Evolutionary conservation across 2,329 filamentous ascomycete species (phyloP), one percentile per base, ranked within the genome.

Genomic region (Epichloe coenophiala): DNA sequence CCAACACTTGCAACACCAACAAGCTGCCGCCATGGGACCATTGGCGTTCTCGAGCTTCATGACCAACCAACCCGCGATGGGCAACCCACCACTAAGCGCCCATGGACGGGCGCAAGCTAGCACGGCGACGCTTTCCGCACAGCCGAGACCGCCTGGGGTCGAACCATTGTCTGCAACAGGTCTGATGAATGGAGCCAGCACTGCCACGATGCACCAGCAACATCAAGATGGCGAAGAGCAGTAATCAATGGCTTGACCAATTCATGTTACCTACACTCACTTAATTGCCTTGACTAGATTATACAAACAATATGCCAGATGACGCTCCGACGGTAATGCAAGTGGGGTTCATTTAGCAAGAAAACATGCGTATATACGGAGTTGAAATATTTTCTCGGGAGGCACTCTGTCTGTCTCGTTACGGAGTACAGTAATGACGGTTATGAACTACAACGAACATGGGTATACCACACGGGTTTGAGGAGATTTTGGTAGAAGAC

Each of bases 181-280:
- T 12, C 9, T 45, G 4, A 49, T n/a, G 3, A 40, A 47, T 33
- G 33, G 63, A n/a, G 65, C 66, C 36, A 69, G 66, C 57, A 68
- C 65, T 5, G 66, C 66, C 12, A 61, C 62, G 3, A 62, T 68
- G 52, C 64, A 68, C 49, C 61, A 60, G 47, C 55, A 59, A 51
- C 47, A 21, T 11, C 47, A 38, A 17, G 51, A 54, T 13, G 11
- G 39, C 23, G 33, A 36, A 7, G 43, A 51, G 21, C 17, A 42
- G 8, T 43, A n/a, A 42, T 12, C n/a, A n/a, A n/a, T n/a, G n/a
- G n/a, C n/a, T n/a, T n/a, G n/a, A n/a, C n/a, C 21, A 13, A n/a
- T 4, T 37, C 13, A 9, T 31, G 4, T 35, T 36, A 13, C 31
- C 11, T 23, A 11, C 13, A 8, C 15, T 5, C 17, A 13, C 35